Base-by-base conservation (phyloP, 192 early-diverging fungal species). In the Ramicandelaber brevisporus region DNA sequence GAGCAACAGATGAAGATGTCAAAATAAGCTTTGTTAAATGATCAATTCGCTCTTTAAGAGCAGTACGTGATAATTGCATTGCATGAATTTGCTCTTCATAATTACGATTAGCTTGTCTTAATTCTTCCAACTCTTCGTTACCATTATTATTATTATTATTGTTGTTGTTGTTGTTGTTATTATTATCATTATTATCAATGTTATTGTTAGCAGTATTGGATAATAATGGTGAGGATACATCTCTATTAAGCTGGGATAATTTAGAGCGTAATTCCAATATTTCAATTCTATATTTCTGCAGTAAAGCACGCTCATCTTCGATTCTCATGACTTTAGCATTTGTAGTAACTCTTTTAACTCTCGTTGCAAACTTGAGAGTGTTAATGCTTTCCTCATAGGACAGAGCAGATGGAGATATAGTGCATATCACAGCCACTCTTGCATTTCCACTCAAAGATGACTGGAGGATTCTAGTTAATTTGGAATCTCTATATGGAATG, bases 391-490 rank as follows among this genome's bases (percentile, higher is more conserved):
- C 80, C 6, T 74, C 72, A 26, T 67, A 37, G 26, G 54, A 56
- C 2, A 46, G 45, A 31, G 55, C 57, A 1, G 78, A 68, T 0
- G 78, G 79, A 7, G 81, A 78, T 14, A 90, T 69, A 8, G 87
- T 88, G 8, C 86, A 87, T 23, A 97, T 85, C 37, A 97, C 84
- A 36, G 82, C 86, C 0, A 88, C 89, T 29, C 83, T 84, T 10
- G 85, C 89, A 23, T 64, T 50, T 0, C 90, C 90, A 35, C 74
- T 73, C 0, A 80, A 56, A 1, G 87, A 93, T 54, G 90, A 85
- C 48, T 85, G 75, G 11, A 97, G 43, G 0, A 97, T 49, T 4
- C 84, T 46, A 0, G 87, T 97, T 18, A 97, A 48, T 44, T 88
- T 96, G 44, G 74, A 79, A 34, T 72, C 65, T 22, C 78, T 60